These are phyloP conservation scores for Calendula officinalis DNA, from an alignment of 129 eudicot species.

Conservation along the genomic window DNA sequence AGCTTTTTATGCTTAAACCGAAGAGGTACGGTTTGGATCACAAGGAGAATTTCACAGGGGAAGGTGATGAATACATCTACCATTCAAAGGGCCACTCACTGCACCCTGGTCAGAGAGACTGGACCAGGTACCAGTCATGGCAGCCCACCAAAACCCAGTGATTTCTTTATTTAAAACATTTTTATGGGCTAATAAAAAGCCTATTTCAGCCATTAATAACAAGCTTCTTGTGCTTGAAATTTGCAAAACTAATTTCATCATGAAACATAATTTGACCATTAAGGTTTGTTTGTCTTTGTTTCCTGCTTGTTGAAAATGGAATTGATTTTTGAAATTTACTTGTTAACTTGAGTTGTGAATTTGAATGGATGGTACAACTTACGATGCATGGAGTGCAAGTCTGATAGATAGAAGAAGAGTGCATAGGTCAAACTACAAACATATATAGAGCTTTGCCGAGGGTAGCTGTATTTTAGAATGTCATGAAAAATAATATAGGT, in stretches of 20 bases:
- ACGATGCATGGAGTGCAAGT: too few species aligned
- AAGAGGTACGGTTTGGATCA: conserved; percentile 91
- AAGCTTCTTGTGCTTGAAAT: conserved; percentile 1
- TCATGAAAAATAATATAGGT: too few species aligned
- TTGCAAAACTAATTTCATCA: conserved; percentile 1
- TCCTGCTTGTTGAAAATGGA: neutral
- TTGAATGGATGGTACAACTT: too few species aligned
- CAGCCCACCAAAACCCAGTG: conserved; percentile 68
- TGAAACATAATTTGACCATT: neutral
- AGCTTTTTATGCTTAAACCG: conserved; percentile 86
- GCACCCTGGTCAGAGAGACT: conserved; percentile 91
- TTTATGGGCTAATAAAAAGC: too few species aligned
- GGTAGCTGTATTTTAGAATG: too few species aligned
- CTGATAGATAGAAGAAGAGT: too few species aligned
- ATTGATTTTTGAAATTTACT: too few species aligned
- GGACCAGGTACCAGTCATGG: conserved; percentile 95
- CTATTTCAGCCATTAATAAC: conserved; percentile 8
- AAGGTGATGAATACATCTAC: conserved; percentile 87
- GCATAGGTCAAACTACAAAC: too few species aligned
- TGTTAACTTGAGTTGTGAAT: too few species aligned
- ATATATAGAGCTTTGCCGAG: too few species aligned
- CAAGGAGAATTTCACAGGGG: conserved; percentile 90
- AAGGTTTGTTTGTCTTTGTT: conserved; percentile 10
- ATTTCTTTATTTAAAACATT: neutral
- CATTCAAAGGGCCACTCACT: conserved; percentile 96